Evolutionary conservation across 2,329 filamentous ascomycete species (phyloP), one percentile per base, ranked within the genome.

Genomic region (Penicillium sp.): DNA sequence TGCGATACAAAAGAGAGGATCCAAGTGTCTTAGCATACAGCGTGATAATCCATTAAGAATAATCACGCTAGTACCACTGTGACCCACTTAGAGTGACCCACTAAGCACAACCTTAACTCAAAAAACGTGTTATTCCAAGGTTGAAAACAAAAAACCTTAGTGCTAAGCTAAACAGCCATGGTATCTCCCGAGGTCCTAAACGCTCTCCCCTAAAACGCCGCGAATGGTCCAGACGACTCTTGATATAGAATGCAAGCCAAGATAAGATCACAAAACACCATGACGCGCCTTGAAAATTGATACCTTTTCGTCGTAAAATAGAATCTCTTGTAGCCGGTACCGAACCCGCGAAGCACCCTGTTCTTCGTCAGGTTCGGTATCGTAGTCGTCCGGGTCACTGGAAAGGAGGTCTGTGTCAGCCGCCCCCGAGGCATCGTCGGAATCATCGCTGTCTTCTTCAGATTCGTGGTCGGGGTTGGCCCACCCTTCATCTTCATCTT

Each of bases 261-360:
- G 18, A 43, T 32, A 32, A 51, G 11, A 52, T 72, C 65, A 78
- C 45, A 79, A 66, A 60, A 72, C 67, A 48, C 82, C 85, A 73
- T 90, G 86, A 58, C 89, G 82, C 32, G 88, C 88, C 71, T 88
- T 89, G 76, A 93, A 93, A 56, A 93, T 87, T 29, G 88, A 85
- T 51, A 91, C 85, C 73, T 90, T 90, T 70, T 93, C 89, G 70
- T 93, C 90, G 66, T 91, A 92, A 72, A 91, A 93, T 60, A 92
- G 73, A 61, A 94, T 93, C 77, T 93, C 89, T 59, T 89, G 79
- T 62, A 93, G 76, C 53, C 85, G 81, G 57, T 92, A 79, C 64
- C 81, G 76, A 31, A 74, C 70, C 6, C 65, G 65, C 18, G 66
- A 69, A 57, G 64, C 64, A 38, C 73, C 68, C 50, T 71, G 74